Percentiles rank a stretch among this genome's conserved stretches.
phyloP scores from a whole-genome alignment of 2,329 filamentous ascomycete species.

The Fusarium concolor region DNA sequence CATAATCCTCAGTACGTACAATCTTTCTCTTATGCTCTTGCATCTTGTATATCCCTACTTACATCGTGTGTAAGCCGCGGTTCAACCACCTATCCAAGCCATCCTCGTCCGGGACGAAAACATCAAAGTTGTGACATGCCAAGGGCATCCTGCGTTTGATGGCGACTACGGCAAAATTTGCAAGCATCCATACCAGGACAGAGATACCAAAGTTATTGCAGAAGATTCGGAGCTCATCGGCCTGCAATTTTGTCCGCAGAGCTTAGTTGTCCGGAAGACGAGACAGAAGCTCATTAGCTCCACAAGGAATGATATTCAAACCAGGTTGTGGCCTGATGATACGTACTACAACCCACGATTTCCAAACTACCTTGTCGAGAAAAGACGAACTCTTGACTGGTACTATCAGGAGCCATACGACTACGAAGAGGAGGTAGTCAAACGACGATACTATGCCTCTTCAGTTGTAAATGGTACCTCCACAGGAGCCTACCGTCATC shows the following conservation, averaged over 20 bases:
- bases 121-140: neutral
- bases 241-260: neutral
- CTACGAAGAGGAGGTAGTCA: neutral
- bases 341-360: no score
- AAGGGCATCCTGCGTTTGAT: neutral
- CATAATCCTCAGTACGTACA: constrained; percentile 21
- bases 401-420: neutral
- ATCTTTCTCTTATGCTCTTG: neutral
- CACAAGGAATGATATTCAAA: neutral
- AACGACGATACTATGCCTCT: constrained; percentile 7
- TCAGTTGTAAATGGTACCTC: constrained; percentile 2
- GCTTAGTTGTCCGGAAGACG: constrained; percentile 1
- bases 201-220: neutral
- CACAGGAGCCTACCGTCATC: constrained; percentile 12
- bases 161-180: no score
- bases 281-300: neutral
- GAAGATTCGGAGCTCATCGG: constrained; percentile 9
- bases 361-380: no score
- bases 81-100: constrained; percentile 11
- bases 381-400: neutral
- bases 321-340: constrained; percentile 2
- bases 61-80: constrained; percentile 2
- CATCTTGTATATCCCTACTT: neutral
- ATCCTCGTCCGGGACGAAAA: constrained; percentile 19
- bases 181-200: neutral